Conservation (phyloP, 306 rosid genomes). For the Argentina anserina region DNA sequence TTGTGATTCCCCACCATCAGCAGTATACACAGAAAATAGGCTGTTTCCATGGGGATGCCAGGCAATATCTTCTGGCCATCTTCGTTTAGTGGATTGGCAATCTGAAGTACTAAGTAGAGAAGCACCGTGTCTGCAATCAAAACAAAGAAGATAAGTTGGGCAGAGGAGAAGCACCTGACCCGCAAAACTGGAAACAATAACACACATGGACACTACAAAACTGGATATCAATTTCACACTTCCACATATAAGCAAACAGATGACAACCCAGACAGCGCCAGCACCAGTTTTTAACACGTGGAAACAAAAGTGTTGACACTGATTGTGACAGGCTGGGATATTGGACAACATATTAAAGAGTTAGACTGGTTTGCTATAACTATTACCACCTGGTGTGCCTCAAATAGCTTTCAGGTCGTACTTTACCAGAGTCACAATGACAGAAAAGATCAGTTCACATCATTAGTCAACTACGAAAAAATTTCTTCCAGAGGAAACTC, state of each 20-base stretch:
- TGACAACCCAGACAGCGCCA: neutral
- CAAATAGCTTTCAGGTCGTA: neutral
- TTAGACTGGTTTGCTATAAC: neutral
- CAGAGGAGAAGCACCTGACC: neutral
- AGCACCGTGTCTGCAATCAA: conserved; percentile 64
- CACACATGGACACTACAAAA: neutral
- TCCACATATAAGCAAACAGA: neutral
- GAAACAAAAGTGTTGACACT: neutral
- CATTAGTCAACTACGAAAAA: neutral
- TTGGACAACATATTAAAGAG: neutral
- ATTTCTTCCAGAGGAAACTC: neutral
- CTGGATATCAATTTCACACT: neutral
- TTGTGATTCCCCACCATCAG: conserved; percentile 88
- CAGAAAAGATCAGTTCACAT: neutral
- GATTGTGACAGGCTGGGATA: neutral
- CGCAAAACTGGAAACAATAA: conserved; percentile 4
- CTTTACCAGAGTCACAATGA: neutral
- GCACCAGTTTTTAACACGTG: neutral
- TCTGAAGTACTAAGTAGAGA: conserved; percentile 66
- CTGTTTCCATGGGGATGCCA: conserved; percentile 91
- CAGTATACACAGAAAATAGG: conserved; percentile 74
- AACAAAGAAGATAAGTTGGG: conserved; percentile 11
- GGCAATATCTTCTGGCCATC: conserved; percentile 92
- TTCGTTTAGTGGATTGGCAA: conserved; percentile 65
- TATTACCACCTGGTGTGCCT: neutral